These are phyloP conservation scores for Chlorella sorokiniana DNA, from an alignment of 139 green algal species.

Conservation along the genomic window DNA sequence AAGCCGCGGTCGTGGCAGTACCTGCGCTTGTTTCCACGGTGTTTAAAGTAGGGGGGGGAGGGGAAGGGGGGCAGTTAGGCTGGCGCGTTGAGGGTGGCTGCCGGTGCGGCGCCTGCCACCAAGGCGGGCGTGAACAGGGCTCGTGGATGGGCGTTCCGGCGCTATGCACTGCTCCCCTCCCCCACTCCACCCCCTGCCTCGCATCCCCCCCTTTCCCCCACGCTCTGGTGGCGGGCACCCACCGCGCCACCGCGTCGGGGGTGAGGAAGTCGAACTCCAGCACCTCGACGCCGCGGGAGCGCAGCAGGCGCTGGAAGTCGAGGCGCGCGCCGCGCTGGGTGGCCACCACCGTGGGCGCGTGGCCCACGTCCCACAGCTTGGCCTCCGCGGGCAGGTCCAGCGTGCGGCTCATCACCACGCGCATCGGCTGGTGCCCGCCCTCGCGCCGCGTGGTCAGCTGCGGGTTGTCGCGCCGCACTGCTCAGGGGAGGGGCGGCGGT, in stretches of 20 bases:
- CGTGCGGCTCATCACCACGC: constrained; percentile 93
- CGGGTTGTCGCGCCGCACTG: constrained; percentile 91
- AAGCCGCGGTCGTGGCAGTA: constrained; percentile 94
- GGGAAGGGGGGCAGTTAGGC: neutral
- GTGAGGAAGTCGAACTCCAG: constrained; percentile 98
- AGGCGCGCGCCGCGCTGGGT: constrained; percentile 87
- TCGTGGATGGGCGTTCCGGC: no score
- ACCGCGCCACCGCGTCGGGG: constrained; percentile 71
- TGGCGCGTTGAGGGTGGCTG: neutral
- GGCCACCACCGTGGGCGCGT: constrained; percentile 95
- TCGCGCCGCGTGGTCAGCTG: constrained; percentile 91
- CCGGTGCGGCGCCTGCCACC: no score
- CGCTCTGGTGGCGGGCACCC: neutral
- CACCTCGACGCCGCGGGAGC: constrained; percentile 87
- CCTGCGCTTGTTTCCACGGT: neutral
- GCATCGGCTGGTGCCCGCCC: constrained; percentile 81
- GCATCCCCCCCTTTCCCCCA: neutral
- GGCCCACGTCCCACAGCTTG: constrained; percentile 87
- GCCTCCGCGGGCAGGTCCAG: constrained; percentile 91
- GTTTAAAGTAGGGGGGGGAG: constrained; percentile 33
- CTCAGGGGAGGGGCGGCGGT: neutral
- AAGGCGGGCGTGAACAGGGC: no score
- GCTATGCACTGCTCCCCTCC: neutral
- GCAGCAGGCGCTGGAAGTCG: constrained; percentile 69
- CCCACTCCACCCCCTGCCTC: neutral